phyloP scores from a whole-genome alignment of 331 rosid genomes.

The Rhamnella rubrinervis region DNA sequence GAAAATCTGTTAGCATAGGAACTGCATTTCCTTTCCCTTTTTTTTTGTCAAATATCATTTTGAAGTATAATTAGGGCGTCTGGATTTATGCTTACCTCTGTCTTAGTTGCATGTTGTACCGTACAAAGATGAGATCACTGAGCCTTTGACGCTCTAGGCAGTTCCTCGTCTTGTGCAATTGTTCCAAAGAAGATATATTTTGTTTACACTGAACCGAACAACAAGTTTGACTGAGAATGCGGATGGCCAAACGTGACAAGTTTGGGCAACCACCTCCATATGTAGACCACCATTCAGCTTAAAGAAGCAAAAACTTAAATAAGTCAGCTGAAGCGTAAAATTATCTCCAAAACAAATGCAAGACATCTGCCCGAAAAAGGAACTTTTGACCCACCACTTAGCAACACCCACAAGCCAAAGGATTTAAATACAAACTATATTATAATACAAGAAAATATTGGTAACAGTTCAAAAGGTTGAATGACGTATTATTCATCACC shows the following conservation, averaged over 20 bases:
- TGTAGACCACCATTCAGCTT: conserved; percentile 36
- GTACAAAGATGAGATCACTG: conserved; percentile 27
- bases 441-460: not conserved
- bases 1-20: not conserved
- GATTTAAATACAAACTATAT: not conserved
- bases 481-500: not conserved
- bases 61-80: not conserved
- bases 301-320: conserved; percentile 1
- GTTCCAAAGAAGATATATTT: conserved; percentile 17
- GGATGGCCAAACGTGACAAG: conserved; percentile 13
- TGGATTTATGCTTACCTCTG: conserved; percentile 24
- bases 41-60: not conserved
- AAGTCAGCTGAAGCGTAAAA: not conserved
- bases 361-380: not conserved
- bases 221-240: conserved; percentile 32
- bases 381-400: not conserved
- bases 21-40: not conserved
- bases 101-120: conserved; percentile 20
- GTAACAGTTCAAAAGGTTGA: not conserved
- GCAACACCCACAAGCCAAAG: too few species aligned
- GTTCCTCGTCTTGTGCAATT: conserved; percentile 21
- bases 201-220: conserved; percentile 20
- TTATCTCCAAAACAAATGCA: not conserved
- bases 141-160: conserved; percentile 25
- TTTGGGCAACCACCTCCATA: conserved; percentile 32